phyloP scores from a whole-genome alignment of 129 eudicot species.

The Flaveria robusta region DNA sequence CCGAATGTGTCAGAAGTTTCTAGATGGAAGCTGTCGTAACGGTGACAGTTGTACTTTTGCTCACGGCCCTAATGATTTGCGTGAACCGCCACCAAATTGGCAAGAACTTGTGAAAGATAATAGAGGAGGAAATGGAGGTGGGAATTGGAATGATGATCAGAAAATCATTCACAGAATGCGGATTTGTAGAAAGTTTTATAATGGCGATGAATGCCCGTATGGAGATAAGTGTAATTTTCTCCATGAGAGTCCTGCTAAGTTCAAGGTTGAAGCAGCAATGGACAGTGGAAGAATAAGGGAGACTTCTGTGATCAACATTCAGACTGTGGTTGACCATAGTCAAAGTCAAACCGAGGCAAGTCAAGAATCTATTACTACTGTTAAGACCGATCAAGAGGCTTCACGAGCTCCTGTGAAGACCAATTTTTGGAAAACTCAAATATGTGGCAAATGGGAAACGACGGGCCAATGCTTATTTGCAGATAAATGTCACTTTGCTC shows the following conservation, averaged over 20 bases:
- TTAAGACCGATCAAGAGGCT: constrained; percentile 28
- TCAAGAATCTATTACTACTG: constrained; percentile 14
- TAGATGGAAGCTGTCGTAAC: constrained; percentile 63
- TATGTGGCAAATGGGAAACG: constrained; percentile 73
- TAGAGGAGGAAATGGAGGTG: constrained; percentile 31
- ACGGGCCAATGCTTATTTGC: constrained; percentile 71
- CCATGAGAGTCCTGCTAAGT: constrained; percentile 69
- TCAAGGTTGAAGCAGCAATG: constrained; percentile 28
- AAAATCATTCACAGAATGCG: constrained; percentile 55
- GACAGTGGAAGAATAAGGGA: constrained; percentile 44
- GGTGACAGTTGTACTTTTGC: constrained; percentile 81
- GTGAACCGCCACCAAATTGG: constrained; percentile 92
- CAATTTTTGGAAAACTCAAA: constrained; percentile 61
- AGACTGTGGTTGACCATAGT: constrained; percentile 41
- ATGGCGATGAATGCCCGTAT: constrained; percentile 86
- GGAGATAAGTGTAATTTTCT: constrained; percentile 78
- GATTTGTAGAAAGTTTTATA: constrained; percentile 72
- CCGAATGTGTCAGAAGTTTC: constrained; percentile 64
- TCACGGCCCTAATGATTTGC: constrained; percentile 72
- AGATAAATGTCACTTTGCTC: constrained; percentile 81
- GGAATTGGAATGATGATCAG: constrained; percentile 67
- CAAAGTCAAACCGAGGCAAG: constrained; percentile 23
- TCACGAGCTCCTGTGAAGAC: constrained; percentile 34
- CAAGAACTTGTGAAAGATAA: constrained; percentile 65
- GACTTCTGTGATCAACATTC: constrained; percentile 60